A percentile compares a stretch with the other conserved stretches of the same genome.
Evolutionary conservation across 2,329 filamentous ascomycete genomes (phyloP).

Genomic region (Alternaria atra): DNA sequence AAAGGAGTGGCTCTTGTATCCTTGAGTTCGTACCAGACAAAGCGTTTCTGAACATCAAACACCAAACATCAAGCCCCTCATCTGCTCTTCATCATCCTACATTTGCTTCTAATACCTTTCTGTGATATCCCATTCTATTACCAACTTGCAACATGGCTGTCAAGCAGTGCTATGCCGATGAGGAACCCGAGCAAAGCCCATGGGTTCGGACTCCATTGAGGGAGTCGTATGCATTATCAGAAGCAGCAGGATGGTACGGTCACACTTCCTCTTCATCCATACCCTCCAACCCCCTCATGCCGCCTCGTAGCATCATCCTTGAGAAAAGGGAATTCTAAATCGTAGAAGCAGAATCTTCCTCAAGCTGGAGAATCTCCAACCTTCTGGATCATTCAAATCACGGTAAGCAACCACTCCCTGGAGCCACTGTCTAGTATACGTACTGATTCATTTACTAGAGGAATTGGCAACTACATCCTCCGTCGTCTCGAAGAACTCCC

Average conservation of each 20-base stretch:
- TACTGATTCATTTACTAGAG: slow-evolving; percentile 47
- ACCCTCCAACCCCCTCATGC: not conserved
- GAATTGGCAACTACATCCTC: slow-evolving; percentile 76
- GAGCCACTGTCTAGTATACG: not conserved
- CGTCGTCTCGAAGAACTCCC: slow-evolving; percentile 54
- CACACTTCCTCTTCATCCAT: slow-evolving; percentile 30
- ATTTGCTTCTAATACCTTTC: slow-evolving; percentile 11
- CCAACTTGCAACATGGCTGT: slow-evolving; percentile 34
- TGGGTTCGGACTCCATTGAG: slow-evolving; percentile 78
- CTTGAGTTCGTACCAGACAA: slow-evolving; percentile 3
- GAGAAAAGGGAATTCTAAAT: slow-evolving; percentile 50
- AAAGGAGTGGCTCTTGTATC: slow-evolving; percentile 19
- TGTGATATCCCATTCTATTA: slow-evolving; percentile 18
- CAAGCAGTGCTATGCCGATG: slow-evolving; percentile 29
- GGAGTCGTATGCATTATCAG: slow-evolving; percentile 71
- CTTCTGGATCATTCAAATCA: slow-evolving; percentile 87
- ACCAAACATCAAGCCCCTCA: not conserved
- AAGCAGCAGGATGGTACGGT: slow-evolving; percentile 74
- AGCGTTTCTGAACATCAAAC: slow-evolving; percentile 1
- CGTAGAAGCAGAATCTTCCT: slow-evolving; percentile 76
- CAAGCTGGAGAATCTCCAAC: slow-evolving; percentile 86
- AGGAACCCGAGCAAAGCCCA: slow-evolving; percentile 50
- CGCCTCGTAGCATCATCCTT: not conserved
- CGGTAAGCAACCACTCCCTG: slow-evolving; percentile 35
- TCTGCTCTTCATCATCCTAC: slow-evolving; percentile 1